Evolutionary conservation across 208 protist species (phyloP).

Genomic region (Willaertia magna): DNA sequence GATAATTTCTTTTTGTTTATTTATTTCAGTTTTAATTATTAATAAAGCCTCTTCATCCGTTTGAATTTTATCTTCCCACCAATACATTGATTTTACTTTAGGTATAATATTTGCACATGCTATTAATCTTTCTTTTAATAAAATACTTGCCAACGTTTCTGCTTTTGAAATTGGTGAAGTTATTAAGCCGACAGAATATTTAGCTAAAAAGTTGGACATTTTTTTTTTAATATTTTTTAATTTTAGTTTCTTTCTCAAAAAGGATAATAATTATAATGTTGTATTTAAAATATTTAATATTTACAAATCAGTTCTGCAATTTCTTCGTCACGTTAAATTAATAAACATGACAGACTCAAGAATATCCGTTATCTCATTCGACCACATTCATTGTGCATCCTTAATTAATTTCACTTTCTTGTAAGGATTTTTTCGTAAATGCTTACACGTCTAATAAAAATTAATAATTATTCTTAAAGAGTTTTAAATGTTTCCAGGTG

Average conservation of each 20-base stretch:
- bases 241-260: too few species aligned
- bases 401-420: too few species aligned
- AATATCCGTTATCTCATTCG: too few species aligned
- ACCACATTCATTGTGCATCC: too few species aligned
- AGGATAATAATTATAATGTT: too few species aligned
- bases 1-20: neutral
- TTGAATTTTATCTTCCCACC: neutral
- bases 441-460: too few species aligned
- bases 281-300: too few species aligned
- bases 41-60: neutral
- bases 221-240: neutral
- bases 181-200: neutral
- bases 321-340: too few species aligned
- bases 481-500: neutral
- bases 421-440: too few species aligned
- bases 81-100: neutral
- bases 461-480: neutral
- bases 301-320: too few species aligned
- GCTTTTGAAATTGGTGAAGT: neutral
- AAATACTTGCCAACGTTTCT: neutral
- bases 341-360: too few species aligned
- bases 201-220: neutral
- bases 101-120: neutral
- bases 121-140: neutral
- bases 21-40: neutral